Evolutionary conservation across 2,329 filamentous ascomycete species (phyloP).

Genomic region (Colletotrichum acutatum): DNA sequence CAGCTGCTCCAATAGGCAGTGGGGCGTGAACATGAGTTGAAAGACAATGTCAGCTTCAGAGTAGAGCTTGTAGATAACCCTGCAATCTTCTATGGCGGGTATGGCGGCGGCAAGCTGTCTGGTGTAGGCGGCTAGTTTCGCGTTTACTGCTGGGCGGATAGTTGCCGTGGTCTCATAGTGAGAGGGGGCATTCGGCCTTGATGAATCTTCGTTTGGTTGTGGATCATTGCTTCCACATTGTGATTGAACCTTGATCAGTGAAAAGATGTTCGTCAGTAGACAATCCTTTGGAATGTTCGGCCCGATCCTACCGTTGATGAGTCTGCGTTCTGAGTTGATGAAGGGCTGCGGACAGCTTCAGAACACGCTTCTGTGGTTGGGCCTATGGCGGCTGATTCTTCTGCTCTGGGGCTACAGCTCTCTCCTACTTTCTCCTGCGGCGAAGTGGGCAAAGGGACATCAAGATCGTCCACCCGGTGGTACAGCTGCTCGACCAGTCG

Average conservation of each 20-base stretch:
- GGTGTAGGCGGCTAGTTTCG: constrained; percentile 2
- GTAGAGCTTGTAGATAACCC: constrained; percentile 31
- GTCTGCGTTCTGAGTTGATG: neutral
- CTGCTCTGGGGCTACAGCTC: neutral
- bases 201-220: neutral
- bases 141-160: constrained; percentile 27
- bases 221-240: no score
- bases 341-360: neutral
- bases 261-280: no score
- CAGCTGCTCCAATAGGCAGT: constrained; percentile 10
- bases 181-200: no score
- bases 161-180: neutral
- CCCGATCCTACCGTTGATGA: no score
- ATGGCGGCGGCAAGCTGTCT: constrained; percentile 37
- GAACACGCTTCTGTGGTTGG: neutral
- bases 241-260: no score
- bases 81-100: constrained; percentile 36
- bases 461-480: neutral
- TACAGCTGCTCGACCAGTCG: constrained; percentile 45
- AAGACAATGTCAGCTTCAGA: constrained; percentile 38
- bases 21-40: constrained; percentile 40
- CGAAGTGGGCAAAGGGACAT: neutral
- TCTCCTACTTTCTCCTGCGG: neutral
- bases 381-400: neutral
- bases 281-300: no score